These are phyloP conservation scores for Fusarium metavorans DNA, from an alignment of 2,329 filamentous ascomycete species.

Conservation along the genomic window DNA sequence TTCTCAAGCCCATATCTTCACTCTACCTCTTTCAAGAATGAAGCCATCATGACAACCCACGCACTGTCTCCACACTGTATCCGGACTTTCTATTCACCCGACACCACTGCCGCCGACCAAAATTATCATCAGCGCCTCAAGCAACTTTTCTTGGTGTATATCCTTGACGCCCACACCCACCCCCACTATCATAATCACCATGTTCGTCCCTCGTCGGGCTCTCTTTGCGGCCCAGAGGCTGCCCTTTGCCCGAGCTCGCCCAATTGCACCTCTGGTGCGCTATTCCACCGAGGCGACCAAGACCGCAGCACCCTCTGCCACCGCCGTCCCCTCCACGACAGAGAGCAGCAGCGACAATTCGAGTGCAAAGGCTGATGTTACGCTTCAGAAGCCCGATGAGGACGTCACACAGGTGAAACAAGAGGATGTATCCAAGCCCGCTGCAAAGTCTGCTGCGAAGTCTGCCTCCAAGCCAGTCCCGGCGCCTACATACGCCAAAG, in stretches of 20 bases:
- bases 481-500: background rate
- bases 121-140: slow-evolving; percentile 21
- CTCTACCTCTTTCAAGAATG: background rate
- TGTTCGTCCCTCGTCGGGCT: slow-evolving; percentile 45
- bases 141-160: background rate
- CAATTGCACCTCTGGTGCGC: slow-evolving; percentile 34
- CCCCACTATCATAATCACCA: slow-evolving; percentile 22
- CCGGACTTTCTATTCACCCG: slow-evolving; percentile 36
- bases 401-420: slow-evolving; percentile 26
- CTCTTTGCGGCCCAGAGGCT: slow-evolving; percentile 37
- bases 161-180: background rate
- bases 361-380: background rate
- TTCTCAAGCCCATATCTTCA: background rate
- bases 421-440: slow-evolving; percentile 14
- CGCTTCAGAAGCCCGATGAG: slow-evolving; percentile 29
- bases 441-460: background rate
- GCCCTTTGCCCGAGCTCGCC: slow-evolving; percentile 20
- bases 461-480: background rate
- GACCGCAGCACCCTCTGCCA: slow-evolving; percentile 4
- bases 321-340: background rate
- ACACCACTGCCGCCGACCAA: background rate
- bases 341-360: background rate
- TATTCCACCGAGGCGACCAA: slow-evolving; percentile 40
- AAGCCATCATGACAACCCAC: slow-evolving; percentile 25
- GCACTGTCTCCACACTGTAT: slow-evolving; percentile 21